A percentile compares a stretch with the other conserved stretches of the same genome.
These are phyloP conservation scores for Hymenoscyphus albidus DNA, from an alignment of 2,329 filamentous ascomycete species.

Conservation along the genomic window DNA sequence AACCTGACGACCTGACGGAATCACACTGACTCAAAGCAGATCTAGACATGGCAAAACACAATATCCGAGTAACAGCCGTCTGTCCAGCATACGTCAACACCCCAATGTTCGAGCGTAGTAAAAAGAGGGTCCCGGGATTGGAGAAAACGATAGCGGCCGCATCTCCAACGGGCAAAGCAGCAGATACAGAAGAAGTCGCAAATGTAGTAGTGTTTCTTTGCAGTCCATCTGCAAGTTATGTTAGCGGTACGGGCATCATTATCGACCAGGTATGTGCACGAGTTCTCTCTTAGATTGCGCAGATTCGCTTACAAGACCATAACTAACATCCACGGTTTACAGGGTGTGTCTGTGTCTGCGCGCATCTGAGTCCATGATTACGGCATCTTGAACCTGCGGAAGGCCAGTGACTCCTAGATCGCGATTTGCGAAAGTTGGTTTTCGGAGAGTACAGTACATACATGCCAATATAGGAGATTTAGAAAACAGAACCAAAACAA, in stretches of 20 bases:
- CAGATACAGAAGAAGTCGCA: slow-evolving; percentile 19
- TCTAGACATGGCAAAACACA: slow-evolving; percentile 3
- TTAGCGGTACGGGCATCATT: slow-evolving; percentile 12
- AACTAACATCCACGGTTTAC: too few relatives aligned
- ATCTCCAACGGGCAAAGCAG: slow-evolving; percentile 4
- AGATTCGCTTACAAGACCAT: too few relatives aligned
- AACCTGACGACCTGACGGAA: too few relatives aligned
- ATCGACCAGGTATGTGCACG: background rate
- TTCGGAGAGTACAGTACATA: too few relatives aligned
- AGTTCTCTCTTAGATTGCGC: too few relatives aligned
- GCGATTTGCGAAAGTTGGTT: too few relatives aligned
- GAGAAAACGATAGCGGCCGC: background rate
- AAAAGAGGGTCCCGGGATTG: background rate
- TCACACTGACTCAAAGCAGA: background rate
- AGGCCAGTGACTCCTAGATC: too few relatives aligned
- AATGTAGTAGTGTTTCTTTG: slow-evolving; percentile 19
- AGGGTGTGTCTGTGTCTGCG: too few relatives aligned
- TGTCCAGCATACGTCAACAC: slow-evolving; percentile 19
- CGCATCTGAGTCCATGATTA: too few relatives aligned
- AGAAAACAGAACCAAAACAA: too few relatives aligned
- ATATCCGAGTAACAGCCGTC: slow-evolving; percentile 16
- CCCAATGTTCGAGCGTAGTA: slow-evolving; percentile 14
- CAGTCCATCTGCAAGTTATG: slow-evolving; percentile 17
- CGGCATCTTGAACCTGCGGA: too few relatives aligned
- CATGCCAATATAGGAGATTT: too few relatives aligned